Percentiles rank a stretch among this genome's conserved stretches.
Conservation (phyloP, 768 basidiomycete species). For the Crassisporium funariophilum region DNA sequence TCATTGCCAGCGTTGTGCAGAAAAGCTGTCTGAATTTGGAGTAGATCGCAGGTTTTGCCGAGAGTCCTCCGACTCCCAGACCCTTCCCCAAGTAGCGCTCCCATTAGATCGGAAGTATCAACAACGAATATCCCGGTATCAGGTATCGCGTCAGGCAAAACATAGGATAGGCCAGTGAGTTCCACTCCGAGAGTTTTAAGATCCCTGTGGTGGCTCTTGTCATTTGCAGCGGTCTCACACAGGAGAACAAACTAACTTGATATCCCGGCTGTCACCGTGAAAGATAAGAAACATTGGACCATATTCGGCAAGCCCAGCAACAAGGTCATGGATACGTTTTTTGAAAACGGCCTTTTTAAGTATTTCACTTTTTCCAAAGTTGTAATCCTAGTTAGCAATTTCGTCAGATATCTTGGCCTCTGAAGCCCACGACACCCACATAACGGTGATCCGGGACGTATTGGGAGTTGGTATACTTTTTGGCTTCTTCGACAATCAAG, state of each 20-base stretch:
- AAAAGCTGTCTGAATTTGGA: slow-evolving; percentile 55
- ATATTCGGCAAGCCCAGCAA: slow-evolving; percentile 37
- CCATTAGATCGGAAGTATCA: slow-evolving; percentile 77
- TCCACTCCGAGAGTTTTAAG: slow-evolving; percentile 59
- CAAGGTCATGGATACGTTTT: slow-evolving; percentile 47
- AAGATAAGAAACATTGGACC: slow-evolving; percentile 80
- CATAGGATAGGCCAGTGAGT: slow-evolving; percentile 50
- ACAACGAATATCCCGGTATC: slow-evolving; percentile 61
- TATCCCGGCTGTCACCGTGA: slow-evolving; percentile 76
- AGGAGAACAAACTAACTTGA: slow-evolving; percentile 53
- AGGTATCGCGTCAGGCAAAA: slow-evolving; percentile 59
- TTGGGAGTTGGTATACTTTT: slow-evolving; percentile 54
- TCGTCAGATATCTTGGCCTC: background rate
- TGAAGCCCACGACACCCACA: slow-evolving; percentile 35
- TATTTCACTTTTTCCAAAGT: slow-evolving; percentile 63
- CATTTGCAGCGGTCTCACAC: background rate
- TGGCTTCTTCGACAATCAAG: slow-evolving; percentile 65
- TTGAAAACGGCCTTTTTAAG: slow-evolving; percentile 56
- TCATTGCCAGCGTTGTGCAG: slow-evolving; percentile 90
- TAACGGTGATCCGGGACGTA: slow-evolving; percentile 67
- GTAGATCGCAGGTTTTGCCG: slow-evolving; percentile 60
- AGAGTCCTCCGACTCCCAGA: slow-evolving; percentile 55
- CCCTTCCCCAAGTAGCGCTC: slow-evolving; percentile 67
- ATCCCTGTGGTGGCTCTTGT: slow-evolving; percentile 40
- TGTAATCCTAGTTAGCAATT: slow-evolving; percentile 51